Evolutionary conservation across 1,284 basidiomycete species (phyloP).

Genomic region (Leucoagaricus sp.): DNA sequence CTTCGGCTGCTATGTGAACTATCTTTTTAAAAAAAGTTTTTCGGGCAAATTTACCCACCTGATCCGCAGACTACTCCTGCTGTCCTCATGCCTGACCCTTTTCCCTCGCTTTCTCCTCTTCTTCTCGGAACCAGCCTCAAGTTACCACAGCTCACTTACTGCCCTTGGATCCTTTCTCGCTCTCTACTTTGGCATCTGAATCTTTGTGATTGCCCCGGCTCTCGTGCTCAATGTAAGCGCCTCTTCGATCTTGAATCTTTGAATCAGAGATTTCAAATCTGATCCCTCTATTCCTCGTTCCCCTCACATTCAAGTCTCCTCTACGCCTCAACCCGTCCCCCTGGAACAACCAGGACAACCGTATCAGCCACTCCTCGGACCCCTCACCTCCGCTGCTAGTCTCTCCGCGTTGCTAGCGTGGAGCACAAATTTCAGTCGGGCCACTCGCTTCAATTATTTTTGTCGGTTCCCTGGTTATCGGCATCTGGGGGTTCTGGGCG

Average conservation of each 20-base stretch:
- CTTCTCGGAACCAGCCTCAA: conserved; percentile 25
- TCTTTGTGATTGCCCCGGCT: conserved; percentile 53
- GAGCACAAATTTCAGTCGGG: conserved; percentile 59
- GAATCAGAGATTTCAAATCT: conserved; percentile 5
- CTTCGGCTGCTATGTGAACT: conserved; percentile 30
- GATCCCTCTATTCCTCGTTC: not conserved
- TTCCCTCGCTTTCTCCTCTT: conserved; percentile 66
- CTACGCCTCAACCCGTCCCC: conserved; percentile 20
- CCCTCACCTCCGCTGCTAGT: conserved; percentile 52
- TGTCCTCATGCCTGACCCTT: conserved; percentile 48
- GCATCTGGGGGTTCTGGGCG: conserved; percentile 71
- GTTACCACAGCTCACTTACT: conserved; percentile 46
- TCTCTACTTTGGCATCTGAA: conserved; percentile 60
- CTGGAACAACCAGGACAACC: not conserved
- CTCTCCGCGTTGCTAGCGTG: conserved; percentile 66
- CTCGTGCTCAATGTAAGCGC: conserved; percentile 56
- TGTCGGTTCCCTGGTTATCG: conserved; percentile 50
- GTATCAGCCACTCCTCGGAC: conserved; percentile 62
- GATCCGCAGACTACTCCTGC: conserved; percentile 30
- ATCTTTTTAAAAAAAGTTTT: not conserved
- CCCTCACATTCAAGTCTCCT: conserved; percentile 41
- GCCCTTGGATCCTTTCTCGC: conserved; percentile 67
- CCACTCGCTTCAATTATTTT: conserved; percentile 54
- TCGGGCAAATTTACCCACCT: not conserved
- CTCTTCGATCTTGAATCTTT: not conserved